Conservation (phyloP, 805 yeast genomes). For the Nakazawaea ernobii region DNA sequence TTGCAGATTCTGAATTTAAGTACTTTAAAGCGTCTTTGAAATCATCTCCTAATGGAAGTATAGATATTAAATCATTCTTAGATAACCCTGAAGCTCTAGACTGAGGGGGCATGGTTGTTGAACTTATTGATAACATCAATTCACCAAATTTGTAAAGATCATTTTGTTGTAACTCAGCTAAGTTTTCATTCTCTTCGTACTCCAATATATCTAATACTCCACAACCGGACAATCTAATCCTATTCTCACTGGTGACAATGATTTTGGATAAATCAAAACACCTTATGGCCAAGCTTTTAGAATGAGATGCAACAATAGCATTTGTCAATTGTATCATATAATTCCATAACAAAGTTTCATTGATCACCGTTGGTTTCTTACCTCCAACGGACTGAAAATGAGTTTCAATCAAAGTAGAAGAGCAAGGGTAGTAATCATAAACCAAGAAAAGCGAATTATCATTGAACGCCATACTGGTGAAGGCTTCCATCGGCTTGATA, state of each 20-base stretch:
- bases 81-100: slow-evolving; percentile 13
- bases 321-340: slow-evolving; percentile 69
- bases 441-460: slow-evolving; percentile 70
- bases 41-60: slow-evolving; percentile 34
- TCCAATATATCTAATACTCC: slow-evolving; percentile 67
- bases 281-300: slow-evolving; percentile 57
- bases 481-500: slow-evolving; percentile 70
- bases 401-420: slow-evolving; percentile 63
- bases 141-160: slow-evolving; percentile 61
- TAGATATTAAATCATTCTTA: slow-evolving; percentile 20
- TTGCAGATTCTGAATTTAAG: slow-evolving; percentile 19
- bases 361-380: slow-evolving; percentile 42
- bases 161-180: slow-evolving; percentile 34
- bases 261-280: slow-evolving; percentile 61
- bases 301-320: slow-evolving; percentile 66
- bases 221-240: slow-evolving; percentile 66
- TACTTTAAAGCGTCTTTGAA: slow-evolving; percentile 40
- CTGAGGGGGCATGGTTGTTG: slow-evolving; percentile 20
- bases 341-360: slow-evolving; percentile 67
- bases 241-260: slow-evolving; percentile 62
- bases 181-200: slow-evolving; percentile 17
- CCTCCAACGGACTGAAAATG: slow-evolving; percentile 44
- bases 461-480: slow-evolving; percentile 82
- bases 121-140: slow-evolving; percentile 51
- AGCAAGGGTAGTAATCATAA: slow-evolving; percentile 80